Evolutionary conservation across 2,329 filamentous ascomycete genomes (phyloP).

Genomic region (Rutstroemia sp.): DNA sequence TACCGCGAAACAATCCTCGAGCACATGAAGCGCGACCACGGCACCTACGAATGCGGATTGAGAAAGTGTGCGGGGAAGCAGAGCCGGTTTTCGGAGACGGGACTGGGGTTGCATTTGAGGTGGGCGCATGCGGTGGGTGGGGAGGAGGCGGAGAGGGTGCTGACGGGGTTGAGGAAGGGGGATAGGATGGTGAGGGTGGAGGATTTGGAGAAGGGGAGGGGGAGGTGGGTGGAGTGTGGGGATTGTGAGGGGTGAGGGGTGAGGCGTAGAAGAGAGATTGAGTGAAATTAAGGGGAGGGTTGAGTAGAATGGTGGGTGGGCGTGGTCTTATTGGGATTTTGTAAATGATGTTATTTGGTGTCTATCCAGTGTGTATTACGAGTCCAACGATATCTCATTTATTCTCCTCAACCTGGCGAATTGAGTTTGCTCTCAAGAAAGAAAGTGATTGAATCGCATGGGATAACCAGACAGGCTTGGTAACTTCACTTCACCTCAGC

Average conservation of each 20-base stretch:
- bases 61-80: neutral
- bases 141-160: neutral
- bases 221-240: neutral
- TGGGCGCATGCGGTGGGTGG: neutral
- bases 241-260: neutral
- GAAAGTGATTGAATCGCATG: too few species aligned
- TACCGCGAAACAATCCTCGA: neutral
- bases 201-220: too few species aligned
- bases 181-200: neutral
- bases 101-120: neutral
- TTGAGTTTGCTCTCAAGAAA: too few species aligned
- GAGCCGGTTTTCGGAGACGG: neutral
- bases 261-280: too few species aligned
- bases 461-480: too few species aligned
- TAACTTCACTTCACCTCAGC: too few species aligned
- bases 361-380: too few species aligned
- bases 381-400: too few species aligned
- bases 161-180: neutral
- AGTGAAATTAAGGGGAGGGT: too few species aligned
- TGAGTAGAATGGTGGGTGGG: too few species aligned
- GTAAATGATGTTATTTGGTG: neutral
- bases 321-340: neutral
- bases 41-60: neutral
- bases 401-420: too few species aligned
- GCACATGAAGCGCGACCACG: conserved; percentile 3